phyloP scores from a whole-genome alignment of 2,329 filamentous ascomycete genomes.

The Basipetospora chlamydospora region DNA sequence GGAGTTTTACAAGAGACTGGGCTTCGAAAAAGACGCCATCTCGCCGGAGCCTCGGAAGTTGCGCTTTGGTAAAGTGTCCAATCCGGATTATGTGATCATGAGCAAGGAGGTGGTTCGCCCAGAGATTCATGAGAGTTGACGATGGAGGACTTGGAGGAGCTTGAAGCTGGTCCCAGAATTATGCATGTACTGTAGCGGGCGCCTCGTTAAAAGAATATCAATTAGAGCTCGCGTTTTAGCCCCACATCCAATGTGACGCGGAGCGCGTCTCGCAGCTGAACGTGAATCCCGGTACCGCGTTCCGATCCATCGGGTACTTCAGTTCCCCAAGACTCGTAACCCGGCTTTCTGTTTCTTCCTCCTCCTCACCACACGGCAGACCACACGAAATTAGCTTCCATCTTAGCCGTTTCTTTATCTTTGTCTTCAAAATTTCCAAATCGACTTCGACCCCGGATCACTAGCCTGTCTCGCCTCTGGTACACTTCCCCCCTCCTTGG shows the following conservation, averaged over 20 bases:
- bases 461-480: not conserved
- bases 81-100: slow-evolving; percentile 45
- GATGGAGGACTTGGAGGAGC: too few species aligned
- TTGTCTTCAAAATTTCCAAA: not conserved
- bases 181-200: too few species aligned
- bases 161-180: not conserved
- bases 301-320: not conserved
- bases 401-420: not conserved
- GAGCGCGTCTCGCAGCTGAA: slow-evolving; percentile 4
- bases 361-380: not conserved
- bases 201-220: too few species aligned
- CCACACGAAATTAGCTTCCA: not conserved
- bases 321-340: too few species aligned
- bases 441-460: too few species aligned
- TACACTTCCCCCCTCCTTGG: not conserved
- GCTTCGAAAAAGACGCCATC: slow-evolving; percentile 39
- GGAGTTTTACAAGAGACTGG: slow-evolving; percentile 46
- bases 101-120: slow-evolving; percentile 33
- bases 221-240: too few species aligned
- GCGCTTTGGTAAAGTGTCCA: slow-evolving; percentile 36
- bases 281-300: slow-evolving; percentile 2
- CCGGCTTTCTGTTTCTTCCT: not conserved
- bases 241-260: too few species aligned
- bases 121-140: not conserved
- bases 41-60: slow-evolving; percentile 39